These are phyloP conservation scores for Eucalyptus leucophloia DNA, from an alignment of 345 rosid species.

Conservation along the genomic window DNA sequence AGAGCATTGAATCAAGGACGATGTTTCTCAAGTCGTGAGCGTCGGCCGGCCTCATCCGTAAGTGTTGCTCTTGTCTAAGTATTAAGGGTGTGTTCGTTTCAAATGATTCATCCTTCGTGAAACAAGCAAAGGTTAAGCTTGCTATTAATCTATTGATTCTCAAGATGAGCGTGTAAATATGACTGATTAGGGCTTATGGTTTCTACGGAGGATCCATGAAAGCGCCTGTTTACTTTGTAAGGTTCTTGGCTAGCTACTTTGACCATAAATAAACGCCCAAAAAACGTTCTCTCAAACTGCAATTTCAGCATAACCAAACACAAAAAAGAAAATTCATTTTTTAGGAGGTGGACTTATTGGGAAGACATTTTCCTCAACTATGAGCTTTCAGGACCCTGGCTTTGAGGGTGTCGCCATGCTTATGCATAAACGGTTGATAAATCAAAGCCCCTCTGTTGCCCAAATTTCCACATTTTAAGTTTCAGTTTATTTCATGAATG, in stretches of 20 bases:
- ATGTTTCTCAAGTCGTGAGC: neutral
- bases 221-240: neutral
- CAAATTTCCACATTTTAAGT: neutral
- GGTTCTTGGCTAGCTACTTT: neutral
- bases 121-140: fast-evolving
- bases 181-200: neutral
- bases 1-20: neutral
- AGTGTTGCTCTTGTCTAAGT: neutral
- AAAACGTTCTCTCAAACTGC: neutral
- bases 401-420: neutral
- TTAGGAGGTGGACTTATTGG: neutral
- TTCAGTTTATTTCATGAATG: neutral
- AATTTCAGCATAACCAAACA: neutral
- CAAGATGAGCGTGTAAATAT: neutral
- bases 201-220: neutral
- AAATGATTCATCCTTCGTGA: neutral
- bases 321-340: fast-evolving
- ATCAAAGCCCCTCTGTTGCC: neutral
- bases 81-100: neutral
- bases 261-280: fast-evolving
- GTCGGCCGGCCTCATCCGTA: neutral
- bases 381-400: neutral
- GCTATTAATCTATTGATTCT: neutral
- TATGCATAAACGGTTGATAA: neutral
- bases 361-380: neutral